A percentile compares a stretch with the other conserved stretches of the same genome.
These are phyloP conservation scores for Nicotiana knightiana DNA, from an alignment of 257 asterid species.

Conservation along the genomic window DNA sequence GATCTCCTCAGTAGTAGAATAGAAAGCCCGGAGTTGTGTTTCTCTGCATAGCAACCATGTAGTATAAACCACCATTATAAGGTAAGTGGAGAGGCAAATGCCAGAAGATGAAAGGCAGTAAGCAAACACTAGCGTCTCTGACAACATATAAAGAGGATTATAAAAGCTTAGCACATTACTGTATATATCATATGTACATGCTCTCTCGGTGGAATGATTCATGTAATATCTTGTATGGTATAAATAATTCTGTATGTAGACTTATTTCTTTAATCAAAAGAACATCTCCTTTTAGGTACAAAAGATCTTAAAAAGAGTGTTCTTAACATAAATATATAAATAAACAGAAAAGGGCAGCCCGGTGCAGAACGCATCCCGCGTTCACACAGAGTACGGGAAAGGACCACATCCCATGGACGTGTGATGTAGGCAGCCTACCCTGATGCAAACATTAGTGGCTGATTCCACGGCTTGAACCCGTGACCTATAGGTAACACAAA, in stretches of 20 bases:
- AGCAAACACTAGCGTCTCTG: neutral
- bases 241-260: neutral
- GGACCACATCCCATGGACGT: too few relatives aligned
- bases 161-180: neutral
- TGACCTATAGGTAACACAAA: too few relatives aligned
- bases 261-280: neutral
- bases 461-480: too few relatives aligned
- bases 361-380: too few relatives aligned
- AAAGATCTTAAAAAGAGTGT: neutral
- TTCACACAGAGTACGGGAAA: too few relatives aligned
- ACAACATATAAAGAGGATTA: neutral
- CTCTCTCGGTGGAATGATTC: neutral
- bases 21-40: constrained; percentile 95
- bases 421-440: too few relatives aligned
- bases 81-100: neutral
- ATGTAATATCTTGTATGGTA: neutral
- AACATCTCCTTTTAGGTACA: neutral
- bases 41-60: constrained; percentile 50
- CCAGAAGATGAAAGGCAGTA: neutral
- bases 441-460: too few relatives aligned
- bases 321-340: too few relatives aligned
- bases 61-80: neutral
- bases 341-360: too few relatives aligned
- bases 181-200: neutral
- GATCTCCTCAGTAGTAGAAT: constrained; percentile 96